phyloP scores from a whole-genome alignment of 2,329 filamentous ascomycete genomes.

The Raffaelea deltoideospora region DNA sequence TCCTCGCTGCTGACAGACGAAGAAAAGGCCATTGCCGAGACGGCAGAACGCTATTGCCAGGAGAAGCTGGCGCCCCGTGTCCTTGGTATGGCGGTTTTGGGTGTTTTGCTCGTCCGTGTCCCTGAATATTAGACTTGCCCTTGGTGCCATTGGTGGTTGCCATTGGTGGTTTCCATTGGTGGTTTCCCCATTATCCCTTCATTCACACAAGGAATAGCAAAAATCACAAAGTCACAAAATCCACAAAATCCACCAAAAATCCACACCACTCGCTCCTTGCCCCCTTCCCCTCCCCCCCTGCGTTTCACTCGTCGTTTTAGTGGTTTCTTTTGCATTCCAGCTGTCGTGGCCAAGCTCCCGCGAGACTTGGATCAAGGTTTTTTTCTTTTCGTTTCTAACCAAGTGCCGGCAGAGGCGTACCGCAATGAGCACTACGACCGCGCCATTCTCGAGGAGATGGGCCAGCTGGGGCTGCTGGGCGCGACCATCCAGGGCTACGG shows the following conservation, averaged over 20 bases:
- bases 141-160: too few relatives aligned
- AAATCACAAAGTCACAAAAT: too few relatives aligned
- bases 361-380: too few relatives aligned
- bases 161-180: too few relatives aligned
- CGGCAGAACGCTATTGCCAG: constrained; percentile 86
- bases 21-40: constrained; percentile 77
- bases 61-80: constrained; percentile 75
- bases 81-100: constrained; percentile 67
- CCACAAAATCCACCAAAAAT: too few relatives aligned
- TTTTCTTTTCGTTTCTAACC: too few relatives aligned
- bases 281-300: not conserved
- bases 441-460: constrained; percentile 73
- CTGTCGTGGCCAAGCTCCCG: too few relatives aligned
- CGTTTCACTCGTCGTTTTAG: too few relatives aligned
- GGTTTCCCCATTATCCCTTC: too few relatives aligned
- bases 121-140: constrained; percentile 1
- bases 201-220: too few relatives aligned
- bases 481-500: constrained; percentile 72
- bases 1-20: constrained; percentile 75
- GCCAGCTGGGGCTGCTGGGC: constrained; percentile 65
- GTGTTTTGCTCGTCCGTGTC: not conserved
- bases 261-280: not conserved
- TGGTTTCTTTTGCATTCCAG: too few relatives aligned
- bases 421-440: constrained; percentile 70
- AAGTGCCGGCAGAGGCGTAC: constrained; percentile 24